A percentile compares a stretch with the other conserved stretches of the same genome.
These are phyloP conservation scores for Favolaschia claudopus DNA, from an alignment of 768 basidiomycete genomes.

Conservation along the genomic window DNA sequence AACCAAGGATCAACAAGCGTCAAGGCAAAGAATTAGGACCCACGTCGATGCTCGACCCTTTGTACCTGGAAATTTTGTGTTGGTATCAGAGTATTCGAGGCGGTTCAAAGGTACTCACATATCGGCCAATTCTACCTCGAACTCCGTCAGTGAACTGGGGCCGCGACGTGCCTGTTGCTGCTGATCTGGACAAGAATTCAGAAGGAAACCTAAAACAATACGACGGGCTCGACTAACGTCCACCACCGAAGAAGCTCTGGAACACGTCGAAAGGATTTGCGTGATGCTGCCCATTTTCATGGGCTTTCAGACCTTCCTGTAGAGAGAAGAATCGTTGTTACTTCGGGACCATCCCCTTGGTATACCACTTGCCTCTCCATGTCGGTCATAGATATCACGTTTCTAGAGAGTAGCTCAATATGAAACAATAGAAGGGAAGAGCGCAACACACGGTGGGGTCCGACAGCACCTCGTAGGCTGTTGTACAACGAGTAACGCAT, in stretches of 20 bases:
- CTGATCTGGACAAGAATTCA: slow-evolving; percentile 41
- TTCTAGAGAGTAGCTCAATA: slow-evolving; percentile 59
- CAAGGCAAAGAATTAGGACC: slow-evolving; percentile 38
- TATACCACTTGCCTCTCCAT: slow-evolving; percentile 75
- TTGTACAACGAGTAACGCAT: slow-evolving; percentile 12
- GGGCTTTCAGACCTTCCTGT: slow-evolving; percentile 90
- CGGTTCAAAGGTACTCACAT: slow-evolving; percentile 56
- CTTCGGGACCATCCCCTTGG: not conserved
- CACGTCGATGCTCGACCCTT: slow-evolving; percentile 86
- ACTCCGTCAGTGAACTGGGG: slow-evolving; percentile 78
- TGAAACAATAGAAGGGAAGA: not conserved
- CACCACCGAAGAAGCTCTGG: slow-evolving; percentile 88
- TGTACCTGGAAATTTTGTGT: slow-evolving; percentile 61
- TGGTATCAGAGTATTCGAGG: not conserved
- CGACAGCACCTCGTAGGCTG: slow-evolving; percentile 95
- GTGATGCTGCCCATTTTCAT: slow-evolving; percentile 84
- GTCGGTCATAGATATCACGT: slow-evolving; percentile 91
- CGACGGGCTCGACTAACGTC: slow-evolving; percentile 57
- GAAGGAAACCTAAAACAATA: not conserved
- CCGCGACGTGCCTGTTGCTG: slow-evolving; percentile 77
- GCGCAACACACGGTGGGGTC: slow-evolving; percentile 72
- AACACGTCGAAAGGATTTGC: slow-evolving; percentile 96
- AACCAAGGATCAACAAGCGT: slow-evolving; percentile 11
- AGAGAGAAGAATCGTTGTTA: slow-evolving; percentile 20
- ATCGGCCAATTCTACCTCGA: slow-evolving; percentile 88